phyloP scores from a whole-genome alignment of 768 basidiomycete species.

The Psilocybe azurescens region DNA sequence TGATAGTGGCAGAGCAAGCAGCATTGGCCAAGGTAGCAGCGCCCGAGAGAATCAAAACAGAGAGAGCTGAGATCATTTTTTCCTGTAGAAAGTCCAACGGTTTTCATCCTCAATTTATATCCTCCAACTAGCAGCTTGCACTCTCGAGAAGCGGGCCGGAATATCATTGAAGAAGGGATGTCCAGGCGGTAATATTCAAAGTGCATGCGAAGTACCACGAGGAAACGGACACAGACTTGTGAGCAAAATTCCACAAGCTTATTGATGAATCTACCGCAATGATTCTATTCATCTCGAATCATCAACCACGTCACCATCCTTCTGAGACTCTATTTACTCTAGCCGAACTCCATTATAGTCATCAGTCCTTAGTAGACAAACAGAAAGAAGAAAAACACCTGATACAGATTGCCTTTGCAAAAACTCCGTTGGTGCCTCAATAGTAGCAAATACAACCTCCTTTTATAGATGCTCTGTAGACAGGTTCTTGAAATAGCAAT shows the following conservation, averaged over 20 bases:
- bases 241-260: constrained; percentile 2
- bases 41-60: constrained; percentile 20
- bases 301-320: not conserved
- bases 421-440: not conserved
- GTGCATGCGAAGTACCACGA: not conserved
- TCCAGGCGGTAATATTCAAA: not conserved
- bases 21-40: constrained; percentile 19
- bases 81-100: not conserved
- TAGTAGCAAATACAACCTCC: not conserved
- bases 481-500: not conserved
- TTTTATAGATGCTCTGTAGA: not conserved
- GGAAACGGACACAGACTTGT: not conserved
- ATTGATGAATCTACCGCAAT: not conserved
- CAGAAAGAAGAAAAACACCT: constrained; percentile 4
- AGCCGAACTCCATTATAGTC: not conserved
- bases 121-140: not conserved
- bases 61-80: constrained; percentile 20
- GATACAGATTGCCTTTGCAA: not conserved
- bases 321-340: not conserved
- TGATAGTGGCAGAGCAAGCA: constrained; percentile 58
- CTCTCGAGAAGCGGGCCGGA: not conserved
- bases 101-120: not conserved
- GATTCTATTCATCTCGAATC: not conserved
- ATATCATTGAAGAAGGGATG: not conserved
- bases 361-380: not conserved